These are phyloP conservation scores for Globisporangium mamillatum DNA, from an alignment of 352 stramenopile genomes.

Conservation along the genomic window DNA sequence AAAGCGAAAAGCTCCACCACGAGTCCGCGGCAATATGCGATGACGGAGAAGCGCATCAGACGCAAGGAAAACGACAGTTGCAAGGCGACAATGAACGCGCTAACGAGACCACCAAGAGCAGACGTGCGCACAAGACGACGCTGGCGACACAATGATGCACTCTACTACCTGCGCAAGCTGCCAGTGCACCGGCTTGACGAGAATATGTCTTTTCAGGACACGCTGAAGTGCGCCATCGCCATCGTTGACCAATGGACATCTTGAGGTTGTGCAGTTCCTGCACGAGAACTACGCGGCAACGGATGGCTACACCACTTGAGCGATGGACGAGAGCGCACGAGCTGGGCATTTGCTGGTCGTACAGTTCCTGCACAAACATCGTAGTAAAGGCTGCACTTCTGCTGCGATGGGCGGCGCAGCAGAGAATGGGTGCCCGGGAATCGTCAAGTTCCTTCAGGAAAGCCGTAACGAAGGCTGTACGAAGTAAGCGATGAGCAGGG, in stretches of 20 bases:
- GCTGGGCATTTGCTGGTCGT: neutral
- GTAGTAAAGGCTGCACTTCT: neutral
- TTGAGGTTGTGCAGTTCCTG: slow-evolving; percentile 2
- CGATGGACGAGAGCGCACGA: neutral
- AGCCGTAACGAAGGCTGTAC: slow-evolving; percentile 8
- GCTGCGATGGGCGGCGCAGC: neutral
- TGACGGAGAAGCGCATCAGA: no score
- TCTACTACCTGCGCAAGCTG: neutral
- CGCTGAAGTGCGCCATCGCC: neutral
- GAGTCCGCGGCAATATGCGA: no score
- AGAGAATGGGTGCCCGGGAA: neutral
- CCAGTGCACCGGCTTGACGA: neutral
- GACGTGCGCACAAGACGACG: no score
- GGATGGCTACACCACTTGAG: neutral
- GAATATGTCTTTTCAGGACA: neutral
- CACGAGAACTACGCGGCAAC: neutral
- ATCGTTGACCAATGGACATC: neutral
- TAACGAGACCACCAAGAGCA: no score
- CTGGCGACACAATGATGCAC: no score
- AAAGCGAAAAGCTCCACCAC: no score
- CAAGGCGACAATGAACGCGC: no score
- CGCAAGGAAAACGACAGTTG: no score
- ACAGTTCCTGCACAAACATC: neutral
- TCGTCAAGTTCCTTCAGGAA: slow-evolving; percentile 7
- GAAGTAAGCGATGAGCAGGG: neutral